phyloP scores from a whole-genome alignment of 1,284 basidiomycete genomes.

The Amylostereum areolatum region DNA sequence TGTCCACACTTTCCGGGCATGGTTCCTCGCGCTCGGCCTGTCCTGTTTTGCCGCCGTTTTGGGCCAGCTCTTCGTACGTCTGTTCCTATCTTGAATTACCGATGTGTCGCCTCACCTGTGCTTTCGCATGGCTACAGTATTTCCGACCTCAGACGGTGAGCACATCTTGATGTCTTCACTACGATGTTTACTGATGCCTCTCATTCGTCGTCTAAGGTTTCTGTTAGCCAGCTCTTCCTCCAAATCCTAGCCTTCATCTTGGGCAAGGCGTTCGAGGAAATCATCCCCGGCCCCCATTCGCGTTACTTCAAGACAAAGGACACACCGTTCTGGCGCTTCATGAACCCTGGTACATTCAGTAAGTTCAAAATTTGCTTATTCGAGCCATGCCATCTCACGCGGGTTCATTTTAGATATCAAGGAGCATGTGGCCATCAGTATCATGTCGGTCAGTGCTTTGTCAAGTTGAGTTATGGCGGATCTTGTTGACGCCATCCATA shows the following conservation, averaged over 20 bases:
- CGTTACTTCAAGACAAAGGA: constrained; percentile 28
- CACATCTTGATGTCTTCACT: too few relatives aligned
- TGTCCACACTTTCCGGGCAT: constrained; percentile 40
- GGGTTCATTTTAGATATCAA: constrained; percentile 36
- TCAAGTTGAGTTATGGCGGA: constrained; percentile 42
- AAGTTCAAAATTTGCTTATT: constrained; percentile 9
- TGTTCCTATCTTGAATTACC: background rate
- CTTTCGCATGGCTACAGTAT: constrained; percentile 11
- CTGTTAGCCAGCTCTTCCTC: constrained; percentile 51
- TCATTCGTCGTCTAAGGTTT: too few relatives aligned
- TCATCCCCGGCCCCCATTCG: constrained; percentile 40
- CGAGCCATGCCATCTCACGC: background rate
- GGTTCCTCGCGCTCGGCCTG: constrained; percentile 42
- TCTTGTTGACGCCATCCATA: constrained; percentile 12
- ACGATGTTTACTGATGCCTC: too few relatives aligned
- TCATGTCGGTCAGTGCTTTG: constrained; percentile 28
- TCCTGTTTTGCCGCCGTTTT: constrained; percentile 52
- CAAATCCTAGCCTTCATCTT: constrained; percentile 35
- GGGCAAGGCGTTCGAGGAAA: constrained; percentile 34
- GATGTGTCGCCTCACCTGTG: constrained; percentile 11
- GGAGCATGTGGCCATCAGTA: constrained; percentile 57
- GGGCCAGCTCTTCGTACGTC: constrained; percentile 49
- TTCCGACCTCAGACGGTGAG: constrained; percentile 51
- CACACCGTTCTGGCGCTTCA: constrained; percentile 43
- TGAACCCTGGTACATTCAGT: constrained; percentile 55